A percentile compares a stretch with the other conserved stretches of the same genome.
phyloP scores from a whole-genome alignment of 352 stramenopile genomes.

The Hyaloperonospora arabidopsidis region DNA sequence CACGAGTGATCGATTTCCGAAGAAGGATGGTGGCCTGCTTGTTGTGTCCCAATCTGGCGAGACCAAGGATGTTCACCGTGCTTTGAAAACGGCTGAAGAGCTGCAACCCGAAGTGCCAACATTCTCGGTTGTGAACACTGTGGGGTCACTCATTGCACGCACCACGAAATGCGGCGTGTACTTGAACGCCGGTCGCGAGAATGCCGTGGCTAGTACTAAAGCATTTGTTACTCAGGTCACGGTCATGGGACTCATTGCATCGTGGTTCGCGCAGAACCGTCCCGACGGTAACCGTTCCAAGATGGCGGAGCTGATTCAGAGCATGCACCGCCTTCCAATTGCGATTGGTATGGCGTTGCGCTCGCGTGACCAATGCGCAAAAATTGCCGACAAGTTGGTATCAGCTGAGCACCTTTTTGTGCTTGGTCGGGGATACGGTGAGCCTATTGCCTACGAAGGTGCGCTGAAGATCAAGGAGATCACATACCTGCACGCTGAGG shows the following conservation, averaged over 20 bases:
- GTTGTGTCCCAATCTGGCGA: constrained; percentile 97
- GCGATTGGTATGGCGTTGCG: constrained; percentile 96
- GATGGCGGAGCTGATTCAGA: constrained; percentile 88
- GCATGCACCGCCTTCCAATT: constrained; percentile 94
- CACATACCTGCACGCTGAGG: constrained; percentile 97
- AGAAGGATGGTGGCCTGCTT: constrained; percentile 86
- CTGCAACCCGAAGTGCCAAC: constrained; percentile 54
- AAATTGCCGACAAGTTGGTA: constrained; percentile 83
- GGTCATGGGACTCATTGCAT: constrained; percentile 84
- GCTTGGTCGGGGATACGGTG: constrained; percentile 89
- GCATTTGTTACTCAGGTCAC: constrained; percentile 97
- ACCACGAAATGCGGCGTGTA: constrained; percentile 93
- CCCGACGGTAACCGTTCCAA: constrained; percentile 76
- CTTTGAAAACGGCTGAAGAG: constrained; percentile 86
- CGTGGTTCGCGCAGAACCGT: constrained; percentile 89
- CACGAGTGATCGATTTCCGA: constrained; percentile 83
- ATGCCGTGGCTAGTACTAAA: constrained; percentile 97
- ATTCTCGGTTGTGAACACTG: constrained; percentile 95
- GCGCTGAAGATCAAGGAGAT: constrained; percentile 99
- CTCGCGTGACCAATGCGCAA: constrained; percentile 85
- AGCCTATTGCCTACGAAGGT: constrained; percentile 94
- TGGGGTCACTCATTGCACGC: constrained; percentile 95
- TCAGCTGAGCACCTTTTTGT: constrained; percentile 93
- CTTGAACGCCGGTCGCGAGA: constrained; percentile 96
- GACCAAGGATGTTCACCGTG: constrained; percentile 95